Percentiles rank a stretch among this genome's conserved stretches.
phyloP scores from a whole-genome alignment of 371 early-diverging fungal genomes.

The Zopfochytrium polystomum region DNA sequence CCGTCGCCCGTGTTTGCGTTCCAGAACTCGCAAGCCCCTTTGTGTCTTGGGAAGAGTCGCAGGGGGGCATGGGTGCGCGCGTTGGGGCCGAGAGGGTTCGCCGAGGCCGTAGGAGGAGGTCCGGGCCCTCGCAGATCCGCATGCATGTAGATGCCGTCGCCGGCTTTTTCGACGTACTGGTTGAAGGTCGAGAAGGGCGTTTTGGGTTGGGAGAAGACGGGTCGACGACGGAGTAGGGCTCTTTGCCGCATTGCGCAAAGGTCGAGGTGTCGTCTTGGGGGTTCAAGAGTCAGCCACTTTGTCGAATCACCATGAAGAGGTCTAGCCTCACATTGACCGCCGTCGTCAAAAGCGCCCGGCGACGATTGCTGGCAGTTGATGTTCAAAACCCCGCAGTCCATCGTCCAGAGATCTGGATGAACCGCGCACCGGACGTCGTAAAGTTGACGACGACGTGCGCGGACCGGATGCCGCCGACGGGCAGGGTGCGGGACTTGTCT shows the following conservation, averaged over 20 bases:
- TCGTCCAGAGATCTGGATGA: slow-evolving; percentile 17
- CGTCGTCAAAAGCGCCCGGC: slow-evolving; percentile 25
- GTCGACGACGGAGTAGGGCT: slow-evolving; percentile 31
- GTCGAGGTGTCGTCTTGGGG: slow-evolving; percentile 8
- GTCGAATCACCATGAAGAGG: background rate
- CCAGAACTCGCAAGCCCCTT: slow-evolving; percentile 21
- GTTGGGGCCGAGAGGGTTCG: slow-evolving; percentile 6
- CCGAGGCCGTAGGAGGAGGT: slow-evolving; percentile 5
- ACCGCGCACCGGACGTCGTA: slow-evolving; percentile 11
- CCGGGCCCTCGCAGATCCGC: slow-evolving; percentile 10
- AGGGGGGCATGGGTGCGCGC: slow-evolving; percentile 16
- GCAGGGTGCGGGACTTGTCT: slow-evolving; percentile 17
- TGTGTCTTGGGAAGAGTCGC: slow-evolving; percentile 25
- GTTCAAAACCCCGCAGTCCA: slow-evolving; percentile 23
- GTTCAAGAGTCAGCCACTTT: background rate
- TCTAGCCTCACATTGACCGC: slow-evolving; percentile 20
- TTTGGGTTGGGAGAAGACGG: background rate
- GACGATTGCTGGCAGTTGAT: slow-evolving; percentile 22
- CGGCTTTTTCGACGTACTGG: slow-evolving; percentile 19
- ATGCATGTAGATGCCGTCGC: slow-evolving; percentile 20
- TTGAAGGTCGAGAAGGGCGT: slow-evolving; percentile 2
- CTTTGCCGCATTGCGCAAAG: slow-evolving; percentile 30
- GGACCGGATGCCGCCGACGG: slow-evolving; percentile 13
- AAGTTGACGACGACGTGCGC: slow-evolving; percentile 28
- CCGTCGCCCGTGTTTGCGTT: slow-evolving; percentile 1